Conservation (phyloP, 176 grass and related monocot species). For the Rhynchospora breviuscula region DNA sequence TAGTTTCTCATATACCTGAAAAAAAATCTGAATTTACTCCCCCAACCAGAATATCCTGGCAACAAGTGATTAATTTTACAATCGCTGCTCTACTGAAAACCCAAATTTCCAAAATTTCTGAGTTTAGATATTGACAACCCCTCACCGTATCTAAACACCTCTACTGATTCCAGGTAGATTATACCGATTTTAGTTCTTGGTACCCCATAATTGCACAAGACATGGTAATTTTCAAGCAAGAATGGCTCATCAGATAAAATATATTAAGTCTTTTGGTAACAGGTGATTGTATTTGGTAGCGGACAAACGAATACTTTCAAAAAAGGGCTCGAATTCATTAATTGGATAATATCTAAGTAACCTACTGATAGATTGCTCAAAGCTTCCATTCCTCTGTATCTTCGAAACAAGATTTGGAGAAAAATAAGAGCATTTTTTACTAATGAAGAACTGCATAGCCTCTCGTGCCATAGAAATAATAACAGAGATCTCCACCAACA, state of each 20-base stretch:
- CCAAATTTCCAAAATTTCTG: slow-evolving; percentile 36
- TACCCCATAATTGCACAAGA: slow-evolving; percentile 14
- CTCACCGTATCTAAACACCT: no score
- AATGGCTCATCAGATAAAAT: slow-evolving; percentile 36
- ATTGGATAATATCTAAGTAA: slow-evolving; percentile 43
- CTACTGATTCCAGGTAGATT: no score
- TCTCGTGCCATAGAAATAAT: slow-evolving; percentile 41
- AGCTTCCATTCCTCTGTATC: slow-evolving; percentile 11
- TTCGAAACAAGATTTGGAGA: slow-evolving; percentile 27
- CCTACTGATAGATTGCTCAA: slow-evolving; percentile 21
- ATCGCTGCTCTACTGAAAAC: slow-evolving; percentile 31
- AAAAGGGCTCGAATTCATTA: slow-evolving; percentile 66
- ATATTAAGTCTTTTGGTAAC: slow-evolving; percentile 40
- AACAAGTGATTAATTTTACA: slow-evolving; percentile 42
- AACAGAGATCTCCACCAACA: slow-evolving; percentile 40
- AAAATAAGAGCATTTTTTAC: slow-evolving; percentile 44
- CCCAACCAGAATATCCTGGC: slow-evolving; percentile 36
- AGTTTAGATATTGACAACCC: not conserved
- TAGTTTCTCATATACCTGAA: slow-evolving; percentile 37
- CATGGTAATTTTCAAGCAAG: slow-evolving; percentile 42
- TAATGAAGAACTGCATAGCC: slow-evolving; percentile 32
- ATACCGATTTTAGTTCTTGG: no score
- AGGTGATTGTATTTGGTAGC: slow-evolving; percentile 25
- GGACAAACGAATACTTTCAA: slow-evolving; percentile 47
- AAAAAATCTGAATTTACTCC: slow-evolving; percentile 34